phyloP scores from a whole-genome alignment of 495 filamentous ascomycete species.

The Aspergillus sclerotiicarbonarius region DNA sequence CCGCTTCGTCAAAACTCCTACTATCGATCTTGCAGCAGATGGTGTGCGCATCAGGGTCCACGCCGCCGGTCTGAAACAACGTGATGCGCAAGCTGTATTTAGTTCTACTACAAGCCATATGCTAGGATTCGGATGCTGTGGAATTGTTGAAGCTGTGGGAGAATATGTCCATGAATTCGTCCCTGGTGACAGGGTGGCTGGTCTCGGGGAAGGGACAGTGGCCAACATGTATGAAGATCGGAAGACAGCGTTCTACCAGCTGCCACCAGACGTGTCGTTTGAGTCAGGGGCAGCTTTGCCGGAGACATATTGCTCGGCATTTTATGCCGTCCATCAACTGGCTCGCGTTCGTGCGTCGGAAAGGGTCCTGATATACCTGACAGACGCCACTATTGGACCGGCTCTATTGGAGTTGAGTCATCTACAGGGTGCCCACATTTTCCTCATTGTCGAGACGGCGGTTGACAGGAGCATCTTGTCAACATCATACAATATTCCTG shows the following conservation, averaged over 20 bases:
- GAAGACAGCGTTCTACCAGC: conserved; percentile 19
- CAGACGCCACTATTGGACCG: conserved; percentile 52
- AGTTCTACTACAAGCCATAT: conserved; percentile 20
- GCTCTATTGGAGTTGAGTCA: conserved; percentile 53
- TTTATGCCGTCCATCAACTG: conserved; percentile 13
- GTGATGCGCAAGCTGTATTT: conserved; percentile 31
- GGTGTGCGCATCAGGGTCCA: conserved; percentile 30
- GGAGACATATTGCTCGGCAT: conserved; percentile 15
- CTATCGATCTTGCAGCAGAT: conserved; percentile 12
- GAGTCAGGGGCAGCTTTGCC: conserved; percentile 20
- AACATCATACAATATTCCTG: conserved; percentile 42
- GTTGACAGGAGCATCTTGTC: conserved; percentile 39
- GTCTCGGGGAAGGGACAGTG: conserved; percentile 25
- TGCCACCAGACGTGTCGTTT: conserved; percentile 22
- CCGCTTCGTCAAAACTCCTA: conserved; percentile 9
- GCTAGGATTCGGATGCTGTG: conserved; percentile 44
- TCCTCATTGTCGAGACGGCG: conserved; percentile 50
- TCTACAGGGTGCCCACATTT: conserved; percentile 52
- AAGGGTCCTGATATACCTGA: conserved; percentile 52
- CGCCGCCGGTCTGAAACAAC: conserved; percentile 38
- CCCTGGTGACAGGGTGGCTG: conserved; percentile 48
- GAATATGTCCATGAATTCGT: conserved; percentile 25
- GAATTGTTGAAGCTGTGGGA: conserved; percentile 36
- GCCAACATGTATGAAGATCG: conserved; percentile 20
- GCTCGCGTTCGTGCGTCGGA: conserved; percentile 1